Percentiles rank a stretch among this genome's conserved stretches.
phyloP scores from a whole-genome alignment of 805 yeast species.

The Metschnikowia noctiluminum region DNA sequence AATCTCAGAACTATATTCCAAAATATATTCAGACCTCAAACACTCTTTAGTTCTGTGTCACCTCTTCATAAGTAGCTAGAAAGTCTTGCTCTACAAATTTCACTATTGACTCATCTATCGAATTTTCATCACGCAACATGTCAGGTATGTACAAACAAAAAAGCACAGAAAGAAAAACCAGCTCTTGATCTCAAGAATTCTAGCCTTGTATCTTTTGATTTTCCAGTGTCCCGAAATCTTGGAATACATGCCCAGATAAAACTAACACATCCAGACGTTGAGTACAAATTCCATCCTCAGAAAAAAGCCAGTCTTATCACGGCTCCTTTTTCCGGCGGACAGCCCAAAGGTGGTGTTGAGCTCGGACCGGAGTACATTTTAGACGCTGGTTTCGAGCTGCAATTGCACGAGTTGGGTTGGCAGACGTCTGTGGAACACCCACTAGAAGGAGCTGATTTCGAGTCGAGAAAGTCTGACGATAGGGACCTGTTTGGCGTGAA shows the following conservation, averaged over 20 bases:
- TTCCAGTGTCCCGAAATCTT: constrained; percentile 8
- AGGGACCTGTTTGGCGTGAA: constrained; percentile 53
- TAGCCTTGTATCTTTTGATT: background rate
- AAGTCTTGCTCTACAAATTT: background rate
- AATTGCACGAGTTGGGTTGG: constrained; percentile 75
- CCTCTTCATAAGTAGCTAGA: background rate
- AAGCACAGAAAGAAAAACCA: background rate
- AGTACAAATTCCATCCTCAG: constrained; percentile 52
- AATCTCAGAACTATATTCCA: too few relatives aligned
- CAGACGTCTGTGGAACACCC: constrained; percentile 51
- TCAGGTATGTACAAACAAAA: constrained; percentile 6
- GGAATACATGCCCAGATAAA: too few relatives aligned
- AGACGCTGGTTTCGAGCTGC: constrained; percentile 63
- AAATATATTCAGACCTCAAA: too few relatives aligned
- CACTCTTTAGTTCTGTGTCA: background rate
- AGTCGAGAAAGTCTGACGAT: constrained; percentile 41
- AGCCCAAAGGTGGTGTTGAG: constrained; percentile 90
- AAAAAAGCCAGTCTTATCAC: constrained; percentile 65
- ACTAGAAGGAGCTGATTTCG: constrained; percentile 46
- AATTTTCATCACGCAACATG: constrained; percentile 1
- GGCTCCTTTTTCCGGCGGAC: constrained; percentile 97
- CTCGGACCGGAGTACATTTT: constrained; percentile 83
- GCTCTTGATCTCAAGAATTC: too few relatives aligned
- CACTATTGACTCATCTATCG: too few relatives aligned
- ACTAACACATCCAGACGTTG: constrained; percentile 18